Evolutionary conservation across 129 eudicot species (phyloP).

Genomic region (Escallonia herrerae): DNA sequence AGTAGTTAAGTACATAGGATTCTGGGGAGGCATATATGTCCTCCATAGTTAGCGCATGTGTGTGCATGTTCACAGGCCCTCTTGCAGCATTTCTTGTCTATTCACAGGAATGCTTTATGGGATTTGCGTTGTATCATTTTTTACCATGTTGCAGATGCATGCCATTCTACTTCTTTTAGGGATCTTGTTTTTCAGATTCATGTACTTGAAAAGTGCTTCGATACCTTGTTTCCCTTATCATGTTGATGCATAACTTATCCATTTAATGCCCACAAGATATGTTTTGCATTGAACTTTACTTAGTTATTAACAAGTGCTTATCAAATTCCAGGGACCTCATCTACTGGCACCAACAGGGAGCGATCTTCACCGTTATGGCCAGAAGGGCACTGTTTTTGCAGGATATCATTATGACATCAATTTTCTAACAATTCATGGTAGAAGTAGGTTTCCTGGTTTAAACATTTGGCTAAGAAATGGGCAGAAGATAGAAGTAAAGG

Average conservation of each 20-base stretch:
- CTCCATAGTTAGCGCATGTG: too few species aligned
- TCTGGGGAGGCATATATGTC: too few species aligned
- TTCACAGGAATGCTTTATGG: too few species aligned
- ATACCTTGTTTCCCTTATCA: background rate
- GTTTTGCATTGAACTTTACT: background rate
- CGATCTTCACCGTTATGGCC: conserved; percentile 74
- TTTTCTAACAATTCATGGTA: conserved; percentile 89
- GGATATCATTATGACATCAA: conserved; percentile 98
- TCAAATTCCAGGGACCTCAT: conserved; percentile 77
- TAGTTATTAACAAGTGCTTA: conserved; percentile 6
- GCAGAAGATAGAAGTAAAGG: conserved; percentile 77
- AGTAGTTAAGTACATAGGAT: too few species aligned
- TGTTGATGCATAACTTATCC: background rate
- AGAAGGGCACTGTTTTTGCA: conserved; percentile 89
- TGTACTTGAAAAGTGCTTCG: background rate
- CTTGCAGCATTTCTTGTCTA: too few species aligned
- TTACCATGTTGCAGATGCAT: too few species aligned
- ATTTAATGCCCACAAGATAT: background rate
- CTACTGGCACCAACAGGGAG: conserved; percentile 99
- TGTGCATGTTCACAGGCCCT: too few species aligned
- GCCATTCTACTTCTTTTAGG: background rate
- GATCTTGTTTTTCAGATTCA: background rate
- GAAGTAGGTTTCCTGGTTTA: conserved; percentile 92
- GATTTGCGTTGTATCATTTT: too few species aligned
- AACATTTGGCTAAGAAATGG: conserved; percentile 89